Evolutionary conservation across 345 rosid genomes (phyloP), one percentile per base, ranked within the genome.

Genomic region (Triadica sebifera): DNA sequence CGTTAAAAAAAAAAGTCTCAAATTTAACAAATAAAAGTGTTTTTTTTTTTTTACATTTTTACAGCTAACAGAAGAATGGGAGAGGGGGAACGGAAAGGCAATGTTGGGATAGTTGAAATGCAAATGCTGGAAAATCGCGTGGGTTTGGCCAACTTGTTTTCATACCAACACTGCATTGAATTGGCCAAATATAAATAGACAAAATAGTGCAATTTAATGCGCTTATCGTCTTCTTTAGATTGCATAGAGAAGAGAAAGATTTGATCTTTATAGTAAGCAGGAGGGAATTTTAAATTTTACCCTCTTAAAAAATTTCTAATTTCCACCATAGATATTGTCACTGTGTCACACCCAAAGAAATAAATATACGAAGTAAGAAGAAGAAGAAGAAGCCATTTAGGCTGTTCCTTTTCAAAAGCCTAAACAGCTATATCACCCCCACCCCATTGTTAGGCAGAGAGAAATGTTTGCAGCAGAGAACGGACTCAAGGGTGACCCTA

Each of bases 391-490:
- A 29, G 34, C 34, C 34, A 29, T 1, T 2, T 29, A 29, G 34
- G 1, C 24, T 10, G 6, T 29, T 29, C 7, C 64, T 60, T 29
- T 12, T 60, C 41, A 51, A 19, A 15, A 3, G 56, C 19, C 3
- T 49, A 4, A 20, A 4, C 45, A 5, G 34, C 45, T 8, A 0
- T 29, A 1, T 2, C 34, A 29, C 16, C 57, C 6, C 6, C 57
- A 7, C 59, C 1, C 59, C 59, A 55, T 55, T 55, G 24, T 6
- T 55, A 46, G 47, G 20, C 9, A 49, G 29, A 47, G 65, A 63
- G 57, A 66, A 73, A 90, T 90, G 95, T 87, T 90, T 81, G 90
- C 95, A 6, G 86, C 91, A 4, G 89, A 90, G 84, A 90, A 90
- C 46, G 92, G 95, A 46, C 92, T 90, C 50, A 88, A 66, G 71